phyloP scores from a whole-genome alignment of 2,329 filamentous ascomycete species.

The Trichophyton schoenleinii region DNA sequence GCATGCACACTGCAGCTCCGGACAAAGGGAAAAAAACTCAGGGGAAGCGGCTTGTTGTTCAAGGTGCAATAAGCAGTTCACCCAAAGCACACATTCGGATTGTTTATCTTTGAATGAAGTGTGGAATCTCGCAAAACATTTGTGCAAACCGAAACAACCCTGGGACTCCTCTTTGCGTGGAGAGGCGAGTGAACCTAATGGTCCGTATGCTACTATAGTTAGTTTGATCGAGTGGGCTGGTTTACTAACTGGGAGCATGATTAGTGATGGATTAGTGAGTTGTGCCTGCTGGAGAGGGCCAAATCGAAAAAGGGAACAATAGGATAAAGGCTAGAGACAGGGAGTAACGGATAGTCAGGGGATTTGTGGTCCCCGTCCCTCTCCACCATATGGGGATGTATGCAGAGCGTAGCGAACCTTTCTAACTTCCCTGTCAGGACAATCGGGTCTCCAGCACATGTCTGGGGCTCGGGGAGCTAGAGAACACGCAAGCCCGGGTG shows the following conservation, averaged over 20 bases:
- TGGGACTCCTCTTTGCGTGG: not conserved
- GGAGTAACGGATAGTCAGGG: slow-evolving; percentile 1
- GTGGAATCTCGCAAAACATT: not conserved
- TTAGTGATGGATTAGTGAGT: too few species aligned
- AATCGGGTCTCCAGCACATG: not conserved
- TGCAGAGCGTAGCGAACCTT: not conserved
- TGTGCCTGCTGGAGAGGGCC: too few species aligned
- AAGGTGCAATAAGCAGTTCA: not conserved
- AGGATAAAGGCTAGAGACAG: not conserved
- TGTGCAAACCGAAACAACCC: not conserved
- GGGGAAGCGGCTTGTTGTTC: not conserved
- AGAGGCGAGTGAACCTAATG: not conserved
- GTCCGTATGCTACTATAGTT: too few species aligned
- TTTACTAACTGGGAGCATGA: too few species aligned
- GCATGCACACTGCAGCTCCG: not conserved
- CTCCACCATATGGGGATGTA: not conserved
- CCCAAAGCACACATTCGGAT: not conserved
- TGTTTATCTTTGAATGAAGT: not conserved
- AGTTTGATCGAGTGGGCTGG: too few species aligned
- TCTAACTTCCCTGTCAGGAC: not conserved
- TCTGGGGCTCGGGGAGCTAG: not conserved
- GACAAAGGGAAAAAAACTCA: not conserved
- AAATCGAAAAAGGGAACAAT: not conserved
- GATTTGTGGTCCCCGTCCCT: not conserved
- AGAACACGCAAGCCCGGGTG: not conserved